Evolutionary conservation across 192 early-diverging fungal species (phyloP), one percentile per base, ranked within the genome.

Genomic region (Geranomyces variabilis): DNA sequence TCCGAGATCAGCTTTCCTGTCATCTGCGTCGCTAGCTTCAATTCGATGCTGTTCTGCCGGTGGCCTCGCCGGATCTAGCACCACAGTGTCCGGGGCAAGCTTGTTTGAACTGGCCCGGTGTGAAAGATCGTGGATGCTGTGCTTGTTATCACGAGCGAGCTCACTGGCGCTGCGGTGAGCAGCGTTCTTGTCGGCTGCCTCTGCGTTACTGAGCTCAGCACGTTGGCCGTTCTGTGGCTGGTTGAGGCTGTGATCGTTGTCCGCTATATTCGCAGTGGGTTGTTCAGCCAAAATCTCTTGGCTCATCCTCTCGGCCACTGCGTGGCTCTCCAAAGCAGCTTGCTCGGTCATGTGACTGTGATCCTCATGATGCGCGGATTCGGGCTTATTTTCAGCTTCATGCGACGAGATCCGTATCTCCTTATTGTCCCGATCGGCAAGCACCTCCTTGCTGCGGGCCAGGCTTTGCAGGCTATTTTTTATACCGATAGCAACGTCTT

Each of bases 401-500:
- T 41, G 36, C 36, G 10, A 3, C 5, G 36, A 41, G 10, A 41
- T 41, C 10, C 7, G 51, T 24, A 24, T 53, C 15, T 53, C 26
- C 21, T n/a, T 26, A 17, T 15, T 17, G 51, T 17, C 21, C 4
- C 17, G 51, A 24, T 53, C 51, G 21, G 19, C 26, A 3, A 24
- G 21, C 21, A n/a, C 51, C 26, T 53, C 30, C 21, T 66, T 30
- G 10, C 29, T 41, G 36, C 45, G 31, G 45, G 43, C 45, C 17
- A 66, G 24, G 64, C 44, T 47, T 22, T 66, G 33, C 17, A 66
- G 33, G 45, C 64, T 66, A 12, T 46, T 30, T 41, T 66, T 66
- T 48, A 43, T 43, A 66, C 29, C 46, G 64, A 19, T 21, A 48
- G 64, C 64, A n/a, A 66, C 21, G 21, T 66, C 64, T 24, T 66